These are phyloP conservation scores for Inga oerstediana DNA, from an alignment of 306 rosid species.

Conservation along the genomic window DNA sequence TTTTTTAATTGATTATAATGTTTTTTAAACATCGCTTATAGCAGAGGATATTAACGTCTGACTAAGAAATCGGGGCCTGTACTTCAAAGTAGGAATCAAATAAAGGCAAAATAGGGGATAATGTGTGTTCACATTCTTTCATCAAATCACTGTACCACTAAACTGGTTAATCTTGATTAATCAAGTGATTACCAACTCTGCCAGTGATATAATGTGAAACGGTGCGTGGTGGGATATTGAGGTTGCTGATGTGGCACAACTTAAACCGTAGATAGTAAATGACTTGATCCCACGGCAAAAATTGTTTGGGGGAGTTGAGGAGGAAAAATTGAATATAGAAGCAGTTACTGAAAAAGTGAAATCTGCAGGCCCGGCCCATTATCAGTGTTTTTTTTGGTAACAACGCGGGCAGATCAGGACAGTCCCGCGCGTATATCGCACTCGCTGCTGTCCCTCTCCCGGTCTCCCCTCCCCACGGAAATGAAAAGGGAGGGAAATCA, in stretches of 20 bases:
- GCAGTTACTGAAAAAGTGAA: neutral
- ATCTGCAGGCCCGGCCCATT: neutral
- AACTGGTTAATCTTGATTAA: neutral
- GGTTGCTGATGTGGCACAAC: neutral
- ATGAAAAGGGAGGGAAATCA: conserved; percentile 53
- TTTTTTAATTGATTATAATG: no score
- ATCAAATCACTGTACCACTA: neutral
- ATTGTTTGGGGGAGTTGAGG: neutral
- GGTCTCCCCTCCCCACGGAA: neutral
- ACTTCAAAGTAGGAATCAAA: no score
- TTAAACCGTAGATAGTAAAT: neutral
- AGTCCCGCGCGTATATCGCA: neutral
- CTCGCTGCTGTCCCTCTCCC: neutral
- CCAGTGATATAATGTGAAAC: neutral
- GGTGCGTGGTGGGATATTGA: neutral
- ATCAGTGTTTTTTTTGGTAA: neutral
- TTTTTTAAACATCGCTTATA: no score
- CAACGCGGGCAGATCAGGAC: neutral
- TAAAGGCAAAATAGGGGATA: neutral
- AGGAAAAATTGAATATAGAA: neutral
- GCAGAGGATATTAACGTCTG: no score
- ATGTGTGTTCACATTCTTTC: neutral
- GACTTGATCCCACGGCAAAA: neutral
- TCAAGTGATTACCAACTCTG: neutral
- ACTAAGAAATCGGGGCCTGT: no score